Conservation (phyloP, 1,139 yeast genomes). For the Diutina mesorugosa region DNA sequence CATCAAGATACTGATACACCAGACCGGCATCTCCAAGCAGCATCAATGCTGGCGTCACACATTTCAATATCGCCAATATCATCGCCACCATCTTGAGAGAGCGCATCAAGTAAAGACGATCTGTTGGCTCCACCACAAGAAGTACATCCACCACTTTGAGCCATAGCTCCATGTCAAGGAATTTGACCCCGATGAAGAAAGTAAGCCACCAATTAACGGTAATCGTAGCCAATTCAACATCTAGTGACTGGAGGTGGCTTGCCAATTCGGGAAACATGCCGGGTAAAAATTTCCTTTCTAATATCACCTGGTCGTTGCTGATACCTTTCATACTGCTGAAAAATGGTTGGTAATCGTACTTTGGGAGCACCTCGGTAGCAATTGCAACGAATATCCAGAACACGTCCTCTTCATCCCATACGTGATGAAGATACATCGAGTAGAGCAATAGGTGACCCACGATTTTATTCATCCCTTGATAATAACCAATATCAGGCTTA, state of each 20-base stretch:
- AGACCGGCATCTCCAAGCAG: constrained; percentile 19
- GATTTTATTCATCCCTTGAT: constrained; percentile 54
- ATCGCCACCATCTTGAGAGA: constrained; percentile 8
- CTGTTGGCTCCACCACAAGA: constrained; percentile 14
- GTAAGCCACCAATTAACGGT: constrained; percentile 51
- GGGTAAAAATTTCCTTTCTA: constrained; percentile 10
- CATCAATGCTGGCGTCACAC: constrained; percentile 23
- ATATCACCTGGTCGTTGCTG: constrained; percentile 26
- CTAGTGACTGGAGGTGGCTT: constrained; percentile 20
- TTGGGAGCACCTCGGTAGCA: constrained; percentile 39
- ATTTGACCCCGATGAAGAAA: constrained; percentile 33
- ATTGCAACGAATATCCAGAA: constrained; percentile 44
- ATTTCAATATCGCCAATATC: constrained; percentile 28
- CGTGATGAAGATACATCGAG: constrained; percentile 10
- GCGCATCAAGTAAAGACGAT: background rate
- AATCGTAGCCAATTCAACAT: constrained; percentile 37
- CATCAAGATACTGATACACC: constrained; percentile 14
- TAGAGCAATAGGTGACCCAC: constrained; percentile 39
- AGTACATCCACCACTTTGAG: constrained; percentile 41
- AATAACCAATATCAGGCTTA: constrained; percentile 40
- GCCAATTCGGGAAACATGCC: constrained; percentile 24
- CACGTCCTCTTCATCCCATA: constrained; percentile 33
- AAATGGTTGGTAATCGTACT: constrained; percentile 11
- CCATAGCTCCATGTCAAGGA: constrained; percentile 39
- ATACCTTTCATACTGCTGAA: constrained; percentile 31